Evolutionary conservation across 1,284 basidiomycete species (phyloP).

Genomic region (Ganoderma resinaceum): DNA sequence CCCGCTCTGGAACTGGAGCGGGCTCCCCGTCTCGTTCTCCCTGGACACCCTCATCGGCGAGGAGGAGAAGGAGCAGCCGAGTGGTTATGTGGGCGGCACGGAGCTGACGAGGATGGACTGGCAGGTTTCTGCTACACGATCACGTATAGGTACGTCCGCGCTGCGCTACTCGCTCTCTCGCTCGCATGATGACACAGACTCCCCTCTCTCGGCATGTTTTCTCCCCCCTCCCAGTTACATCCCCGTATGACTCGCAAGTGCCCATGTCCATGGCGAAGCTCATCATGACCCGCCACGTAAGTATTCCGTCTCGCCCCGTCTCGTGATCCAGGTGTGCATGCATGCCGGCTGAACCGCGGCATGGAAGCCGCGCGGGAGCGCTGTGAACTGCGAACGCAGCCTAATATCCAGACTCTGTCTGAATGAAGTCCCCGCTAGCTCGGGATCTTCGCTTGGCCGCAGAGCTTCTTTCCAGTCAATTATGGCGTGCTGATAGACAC

Average conservation of each 20-base stretch:
- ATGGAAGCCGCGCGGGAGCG: conserved; percentile 15
- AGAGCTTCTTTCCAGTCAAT: conserved; percentile 10
- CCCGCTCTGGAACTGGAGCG: conserved; percentile 40
- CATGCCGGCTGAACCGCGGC: conserved; percentile 23
- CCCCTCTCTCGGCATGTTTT: conserved; percentile 3
- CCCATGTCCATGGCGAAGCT: conserved; percentile 46
- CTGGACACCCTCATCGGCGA: conserved; percentile 39
- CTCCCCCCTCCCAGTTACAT: conserved; percentile 29
- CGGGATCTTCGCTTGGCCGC: conserved; percentile 6
- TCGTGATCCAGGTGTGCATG: conserved; percentile 23
- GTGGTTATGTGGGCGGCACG: conserved; percentile 37
- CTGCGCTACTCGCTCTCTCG: background rate
- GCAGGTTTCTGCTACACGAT: conserved; percentile 33
- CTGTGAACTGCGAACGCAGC: conserved; percentile 15
- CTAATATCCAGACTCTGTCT: background rate
- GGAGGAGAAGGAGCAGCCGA: conserved; percentile 37
- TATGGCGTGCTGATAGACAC: conserved; percentile 13
- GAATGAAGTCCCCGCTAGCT: background rate
- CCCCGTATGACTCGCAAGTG: conserved; percentile 36
- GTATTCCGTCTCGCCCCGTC: conserved; percentile 26
- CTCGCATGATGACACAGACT: background rate
- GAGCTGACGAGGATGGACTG: conserved; percentile 42
- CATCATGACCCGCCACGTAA: conserved; percentile 46
- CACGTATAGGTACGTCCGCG: conserved; percentile 32
- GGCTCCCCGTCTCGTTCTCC: conserved; percentile 39